These are phyloP conservation scores for Populus hybrid DNA, from an alignment of 441 rosid genomes.

Conservation along the genomic window DNA sequence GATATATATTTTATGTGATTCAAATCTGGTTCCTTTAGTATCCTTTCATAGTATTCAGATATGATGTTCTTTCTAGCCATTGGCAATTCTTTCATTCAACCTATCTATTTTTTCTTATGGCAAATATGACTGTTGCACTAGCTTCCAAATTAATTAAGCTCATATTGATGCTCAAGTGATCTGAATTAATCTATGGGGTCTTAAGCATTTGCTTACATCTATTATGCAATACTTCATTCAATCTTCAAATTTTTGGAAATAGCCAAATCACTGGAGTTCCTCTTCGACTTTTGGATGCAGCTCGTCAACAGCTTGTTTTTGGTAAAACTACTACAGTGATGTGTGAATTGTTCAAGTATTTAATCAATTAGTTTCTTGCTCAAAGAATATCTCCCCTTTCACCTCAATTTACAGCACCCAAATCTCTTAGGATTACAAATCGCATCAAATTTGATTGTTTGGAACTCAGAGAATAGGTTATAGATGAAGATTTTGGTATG, in stretches of 20 bases:
- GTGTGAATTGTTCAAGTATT: no score
- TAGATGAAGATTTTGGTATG: no score
- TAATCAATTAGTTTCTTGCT: no score
- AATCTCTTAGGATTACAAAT: no score
- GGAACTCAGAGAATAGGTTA: no score
- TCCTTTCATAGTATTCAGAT: neutral
- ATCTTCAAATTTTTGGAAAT: slow-evolving; percentile 44
- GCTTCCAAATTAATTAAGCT: neutral
- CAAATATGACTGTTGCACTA: neutral
- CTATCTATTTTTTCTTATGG: neutral
- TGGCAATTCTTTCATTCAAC: neutral
- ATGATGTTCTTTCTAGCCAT: neutral
- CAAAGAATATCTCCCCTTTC: no score
- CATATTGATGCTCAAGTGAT: neutral
- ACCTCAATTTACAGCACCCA: no score
- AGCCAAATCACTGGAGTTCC: slow-evolving; percentile 77
- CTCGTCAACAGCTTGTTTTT: slow-evolving; percentile 77
- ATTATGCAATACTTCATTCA: neutral
- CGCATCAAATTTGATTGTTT: no score
- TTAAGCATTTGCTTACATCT: neutral
- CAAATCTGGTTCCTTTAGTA: neutral
- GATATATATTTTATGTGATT: neutral
- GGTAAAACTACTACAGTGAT: slow-evolving; percentile 39
- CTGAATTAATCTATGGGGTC: neutral
- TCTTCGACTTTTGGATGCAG: slow-evolving; percentile 74